Evolutionary conservation across 2,329 filamentous ascomycete species (phyloP), one percentile per base, ranked within the genome.

Genomic region (Penicillium sp.): DNA sequence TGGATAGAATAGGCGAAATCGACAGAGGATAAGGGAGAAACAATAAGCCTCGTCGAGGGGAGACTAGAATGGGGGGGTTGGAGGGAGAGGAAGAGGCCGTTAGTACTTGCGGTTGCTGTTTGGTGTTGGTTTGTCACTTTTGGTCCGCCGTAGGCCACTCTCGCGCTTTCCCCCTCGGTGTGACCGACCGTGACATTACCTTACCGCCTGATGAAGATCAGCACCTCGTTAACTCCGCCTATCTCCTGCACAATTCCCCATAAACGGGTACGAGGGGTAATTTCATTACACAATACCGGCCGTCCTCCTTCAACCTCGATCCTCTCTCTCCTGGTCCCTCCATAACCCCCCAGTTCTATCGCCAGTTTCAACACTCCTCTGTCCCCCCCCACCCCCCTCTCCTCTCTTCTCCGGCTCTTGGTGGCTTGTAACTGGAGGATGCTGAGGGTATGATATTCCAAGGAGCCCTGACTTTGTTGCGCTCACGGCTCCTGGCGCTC

Each of bases 401-500:
- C 39, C 26, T 43, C 33, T 53, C 48, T 52, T 50, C 19, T 53
- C 27, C 19, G 23, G 19, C 25, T 52, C 23, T 43, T 52, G 48
- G 31, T 50, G 37, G 35, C 35, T 44, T 52, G 13, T 37, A 21
- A 31, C 49, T 52, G 49, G 67, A 72, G 67, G 59, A 76, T 76
- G 73, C 65, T 72, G 69, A 75, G 71, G 73, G 67, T 69, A 76
- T 76, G 72, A 73, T 68, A 66, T 64, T 62, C 58, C 69, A 70
- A 66, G 71, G 67, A 71, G 69, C 71, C 71, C 63, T 70, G 68
- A 69, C 63, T 72, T 73, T 66, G 64, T 72, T 75, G 74, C 73
- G 73, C 73, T 72, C 71, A 72, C 68, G 69, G 70, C 73, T 74
- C 69, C 71, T 73, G 67, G 71, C 72, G 67, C 71, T 69, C 65